Conservation (phyloP, 2,329 filamentous ascomycete genomes). For the Colletotrichum navitas region DNA sequence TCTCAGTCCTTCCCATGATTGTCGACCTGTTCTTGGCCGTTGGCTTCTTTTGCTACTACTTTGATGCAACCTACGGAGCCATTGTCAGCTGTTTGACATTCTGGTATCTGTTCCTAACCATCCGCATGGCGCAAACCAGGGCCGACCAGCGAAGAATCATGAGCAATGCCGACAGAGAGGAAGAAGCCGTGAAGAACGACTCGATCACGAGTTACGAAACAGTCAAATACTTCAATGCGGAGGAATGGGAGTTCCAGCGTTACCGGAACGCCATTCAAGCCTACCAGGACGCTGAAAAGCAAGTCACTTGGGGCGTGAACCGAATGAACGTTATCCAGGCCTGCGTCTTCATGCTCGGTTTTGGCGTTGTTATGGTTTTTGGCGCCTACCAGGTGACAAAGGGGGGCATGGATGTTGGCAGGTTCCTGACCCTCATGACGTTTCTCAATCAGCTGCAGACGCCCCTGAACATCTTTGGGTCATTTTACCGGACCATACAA, state of each 20-base stretch:
- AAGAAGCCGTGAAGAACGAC: slow-evolving; percentile 98
- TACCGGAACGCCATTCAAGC: slow-evolving; percentile 78
- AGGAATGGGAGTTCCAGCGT: slow-evolving; percentile 81
- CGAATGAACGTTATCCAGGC: slow-evolving; percentile 87
- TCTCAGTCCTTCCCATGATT: slow-evolving; percentile 95
- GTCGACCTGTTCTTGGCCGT: slow-evolving; percentile 90
- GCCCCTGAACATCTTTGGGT: slow-evolving; percentile 89
- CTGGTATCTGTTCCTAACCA: slow-evolving; percentile 95
- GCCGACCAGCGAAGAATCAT: slow-evolving; percentile 92
- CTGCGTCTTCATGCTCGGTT: slow-evolving; percentile 81
- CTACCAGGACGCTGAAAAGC: slow-evolving; percentile 81
- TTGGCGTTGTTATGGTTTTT: slow-evolving; percentile 78
- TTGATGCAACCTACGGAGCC: slow-evolving; percentile 82
- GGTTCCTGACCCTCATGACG: slow-evolving; percentile 80
- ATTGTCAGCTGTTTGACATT: slow-evolving; percentile 93
- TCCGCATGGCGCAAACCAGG: slow-evolving; percentile 94
- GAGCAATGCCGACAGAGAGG: slow-evolving; percentile 94
- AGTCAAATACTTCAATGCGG: slow-evolving; percentile 91
- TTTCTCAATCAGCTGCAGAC: slow-evolving; percentile 86
- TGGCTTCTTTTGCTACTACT: slow-evolving; percentile 80
- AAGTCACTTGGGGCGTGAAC: slow-evolving; percentile 81
- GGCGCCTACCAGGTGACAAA: slow-evolving; percentile 82
- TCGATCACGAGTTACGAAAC: slow-evolving; percentile 99
- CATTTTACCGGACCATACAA: slow-evolving; percentile 95
- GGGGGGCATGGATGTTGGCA: slow-evolving; percentile 73